A percentile compares a stretch with the other conserved stretches of the same genome.
These are phyloP conservation scores for Botrytis fabae DNA, from an alignment of 2,329 filamentous ascomycete species.

Conservation along the genomic window DNA sequence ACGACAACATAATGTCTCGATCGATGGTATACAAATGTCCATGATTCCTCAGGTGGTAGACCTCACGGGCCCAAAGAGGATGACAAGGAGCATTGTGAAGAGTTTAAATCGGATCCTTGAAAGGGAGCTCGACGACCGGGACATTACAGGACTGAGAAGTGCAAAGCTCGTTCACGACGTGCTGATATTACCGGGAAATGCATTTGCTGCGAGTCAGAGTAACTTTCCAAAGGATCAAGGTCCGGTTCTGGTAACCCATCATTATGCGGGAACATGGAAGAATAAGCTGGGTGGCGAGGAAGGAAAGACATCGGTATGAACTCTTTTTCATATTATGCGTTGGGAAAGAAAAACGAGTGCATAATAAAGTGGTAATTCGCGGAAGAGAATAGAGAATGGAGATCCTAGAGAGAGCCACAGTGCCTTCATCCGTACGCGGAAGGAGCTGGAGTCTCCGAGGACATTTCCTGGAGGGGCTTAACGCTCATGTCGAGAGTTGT, in stretches of 20 bases:
- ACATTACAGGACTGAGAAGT: conserved; percentile 32
- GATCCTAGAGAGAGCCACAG: background rate
- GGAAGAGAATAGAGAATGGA: background rate
- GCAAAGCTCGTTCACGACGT: conserved; percentile 38
- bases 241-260: conserved; percentile 24
- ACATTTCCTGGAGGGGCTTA: background rate
- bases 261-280: conserved; percentile 23
- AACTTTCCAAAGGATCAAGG: conserved; percentile 18
- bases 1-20: conserved; percentile 20
- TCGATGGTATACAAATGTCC: conserved; percentile 25
- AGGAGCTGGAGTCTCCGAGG: background rate
- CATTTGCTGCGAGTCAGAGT: conserved; percentile 23
- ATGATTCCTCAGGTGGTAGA: conserved; percentile 33
- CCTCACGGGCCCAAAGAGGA: conserved; percentile 36
- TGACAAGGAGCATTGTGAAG: conserved; percentile 34
- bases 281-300: background rate
- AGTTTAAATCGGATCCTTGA: conserved; percentile 33
- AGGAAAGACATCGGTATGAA: background rate
- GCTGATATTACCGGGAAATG: conserved; percentile 26
- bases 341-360: background rate
- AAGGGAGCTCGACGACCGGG: conserved; percentile 24
- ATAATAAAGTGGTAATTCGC: background rate
- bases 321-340: background rate
- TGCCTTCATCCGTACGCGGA: background rate
- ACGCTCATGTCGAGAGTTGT: background rate